Percentiles rank a stretch among this genome's conserved stretches.
Conservation (phyloP, 441 rosid species). For the Euphorbia schlechtendalii region DNA sequence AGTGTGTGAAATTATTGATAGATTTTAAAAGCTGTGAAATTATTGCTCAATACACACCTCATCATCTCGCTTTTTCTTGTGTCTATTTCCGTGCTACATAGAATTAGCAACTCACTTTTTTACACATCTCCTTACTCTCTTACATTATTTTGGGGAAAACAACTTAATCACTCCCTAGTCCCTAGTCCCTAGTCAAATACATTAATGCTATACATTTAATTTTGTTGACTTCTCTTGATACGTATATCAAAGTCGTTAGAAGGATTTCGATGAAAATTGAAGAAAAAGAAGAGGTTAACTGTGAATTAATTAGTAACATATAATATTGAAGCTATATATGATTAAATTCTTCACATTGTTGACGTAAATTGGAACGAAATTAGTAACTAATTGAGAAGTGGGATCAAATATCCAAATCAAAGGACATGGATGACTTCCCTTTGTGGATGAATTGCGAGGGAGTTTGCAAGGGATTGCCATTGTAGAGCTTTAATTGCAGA, state of each 20-base stretch:
- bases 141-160: no score
- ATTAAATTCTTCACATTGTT: not conserved
- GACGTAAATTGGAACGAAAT: not conserved
- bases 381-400: not conserved
- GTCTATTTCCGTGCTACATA: no score
- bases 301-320: not conserved
- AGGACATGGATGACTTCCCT: slow-evolving; percentile 43
- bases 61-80: no score
- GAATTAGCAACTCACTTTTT: no score
- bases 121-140: no score
- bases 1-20: not conserved
- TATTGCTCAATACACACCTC: not conserved
- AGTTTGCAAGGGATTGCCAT: slow-evolving; percentile 25
- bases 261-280: not conserved
- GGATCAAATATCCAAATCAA: slow-evolving; percentile 33
- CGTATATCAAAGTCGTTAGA: not conserved
- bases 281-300: not conserved
- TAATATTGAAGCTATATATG: not conserved
- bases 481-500: slow-evolving; percentile 32
- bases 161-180: no score
- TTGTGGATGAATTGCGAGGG: slow-evolving; percentile 29
- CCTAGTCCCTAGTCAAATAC: no score
- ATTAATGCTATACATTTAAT: not conserved
- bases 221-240: not conserved
- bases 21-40: slow-evolving; percentile 12